Conservation (phyloP, 2,329 filamentous ascomycete genomes). For the Apiospora malaysiana region DNA sequence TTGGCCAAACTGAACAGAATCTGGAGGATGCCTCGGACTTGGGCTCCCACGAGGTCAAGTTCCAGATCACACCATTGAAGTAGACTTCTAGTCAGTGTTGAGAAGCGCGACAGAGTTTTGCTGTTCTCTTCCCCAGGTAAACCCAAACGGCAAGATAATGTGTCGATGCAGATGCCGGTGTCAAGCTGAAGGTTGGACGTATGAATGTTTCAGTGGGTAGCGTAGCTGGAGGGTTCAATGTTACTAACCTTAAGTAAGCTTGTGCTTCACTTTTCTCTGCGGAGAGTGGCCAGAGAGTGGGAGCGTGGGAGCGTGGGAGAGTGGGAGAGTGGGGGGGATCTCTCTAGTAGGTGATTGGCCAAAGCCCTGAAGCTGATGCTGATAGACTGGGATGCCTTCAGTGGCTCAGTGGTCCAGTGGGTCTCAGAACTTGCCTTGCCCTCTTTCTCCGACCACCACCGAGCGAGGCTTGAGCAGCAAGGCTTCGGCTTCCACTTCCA, state of each 20-base stretch:
- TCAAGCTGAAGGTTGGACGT: not conserved
- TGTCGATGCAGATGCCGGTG: not conserved
- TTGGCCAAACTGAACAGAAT: not conserved
- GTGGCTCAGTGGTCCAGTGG: not conserved
- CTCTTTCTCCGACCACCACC: not conserved
- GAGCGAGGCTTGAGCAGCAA: not conserved
- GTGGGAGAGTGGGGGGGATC: too few species aligned
- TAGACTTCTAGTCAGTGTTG: not conserved
- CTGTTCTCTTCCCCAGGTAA: not conserved
- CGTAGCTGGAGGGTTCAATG: not conserved
- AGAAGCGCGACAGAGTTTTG: not conserved
- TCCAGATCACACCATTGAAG: not conserved
- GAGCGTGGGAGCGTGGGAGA: too few species aligned
- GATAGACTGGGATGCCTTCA: conserved; percentile 3
- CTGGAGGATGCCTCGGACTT: not conserved
- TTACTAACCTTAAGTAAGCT: conserved; percentile 6
- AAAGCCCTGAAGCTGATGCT: not conserved
- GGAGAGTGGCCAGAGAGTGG: not conserved
- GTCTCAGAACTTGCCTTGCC: not conserved
- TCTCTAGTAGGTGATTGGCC: not conserved
- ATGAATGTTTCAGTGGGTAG: not conserved
- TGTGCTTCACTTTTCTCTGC: not conserved
- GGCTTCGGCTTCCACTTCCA: too few species aligned
- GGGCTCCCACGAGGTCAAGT: not conserved
- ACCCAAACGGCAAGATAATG: not conserved